Conservation (phyloP, 805 yeast species). For the Candida stauntonica region DNA sequence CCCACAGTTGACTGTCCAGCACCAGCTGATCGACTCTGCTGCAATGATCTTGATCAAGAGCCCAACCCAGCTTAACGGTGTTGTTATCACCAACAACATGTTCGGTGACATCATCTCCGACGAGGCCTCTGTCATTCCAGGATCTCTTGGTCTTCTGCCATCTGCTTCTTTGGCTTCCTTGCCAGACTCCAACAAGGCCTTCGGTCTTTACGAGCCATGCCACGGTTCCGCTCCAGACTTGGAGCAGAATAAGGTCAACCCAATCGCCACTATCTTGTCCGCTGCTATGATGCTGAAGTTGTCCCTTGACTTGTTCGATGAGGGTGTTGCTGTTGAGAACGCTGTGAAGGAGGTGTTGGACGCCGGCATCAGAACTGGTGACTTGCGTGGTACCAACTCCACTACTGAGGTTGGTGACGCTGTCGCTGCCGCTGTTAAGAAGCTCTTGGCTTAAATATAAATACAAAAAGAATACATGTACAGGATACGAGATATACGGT, state of each 20-base stretch:
- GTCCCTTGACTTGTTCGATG: constrained; percentile 76
- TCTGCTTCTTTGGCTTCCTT: constrained; percentile 94
- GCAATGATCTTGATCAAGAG: constrained; percentile 95
- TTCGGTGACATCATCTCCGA: constrained; percentile 98
- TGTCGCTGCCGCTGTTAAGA: constrained; percentile 66
- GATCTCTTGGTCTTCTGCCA: constrained; percentile 92
- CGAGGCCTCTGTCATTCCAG: constrained; percentile 97
- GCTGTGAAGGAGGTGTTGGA: constrained; percentile 86
- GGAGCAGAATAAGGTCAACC: constrained; percentile 83
- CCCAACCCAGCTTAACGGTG: constrained; percentile 89
- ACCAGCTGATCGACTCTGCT: constrained; percentile 97
- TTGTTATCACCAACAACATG: constrained; percentile 91
- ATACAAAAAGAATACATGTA: not conserved
- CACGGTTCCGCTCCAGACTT: constrained; percentile 99
- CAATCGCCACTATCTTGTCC: constrained; percentile 90
- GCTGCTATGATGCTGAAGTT: constrained; percentile 97
- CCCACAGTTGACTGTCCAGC: constrained; percentile 82
- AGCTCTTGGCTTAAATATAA: constrained; percentile 36
- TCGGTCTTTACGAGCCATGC: constrained; percentile 97
- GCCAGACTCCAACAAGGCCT: constrained; percentile 91
- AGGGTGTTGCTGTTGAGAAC: constrained; percentile 82
- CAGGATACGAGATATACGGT: not conserved
- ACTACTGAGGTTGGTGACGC: constrained; percentile 96
- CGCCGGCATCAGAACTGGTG: constrained; percentile 84
- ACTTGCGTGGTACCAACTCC: constrained; percentile 76